phyloP scores from a whole-genome alignment of 2,329 filamentous ascomycete species.

The Paecilomyces sp. region DNA sequence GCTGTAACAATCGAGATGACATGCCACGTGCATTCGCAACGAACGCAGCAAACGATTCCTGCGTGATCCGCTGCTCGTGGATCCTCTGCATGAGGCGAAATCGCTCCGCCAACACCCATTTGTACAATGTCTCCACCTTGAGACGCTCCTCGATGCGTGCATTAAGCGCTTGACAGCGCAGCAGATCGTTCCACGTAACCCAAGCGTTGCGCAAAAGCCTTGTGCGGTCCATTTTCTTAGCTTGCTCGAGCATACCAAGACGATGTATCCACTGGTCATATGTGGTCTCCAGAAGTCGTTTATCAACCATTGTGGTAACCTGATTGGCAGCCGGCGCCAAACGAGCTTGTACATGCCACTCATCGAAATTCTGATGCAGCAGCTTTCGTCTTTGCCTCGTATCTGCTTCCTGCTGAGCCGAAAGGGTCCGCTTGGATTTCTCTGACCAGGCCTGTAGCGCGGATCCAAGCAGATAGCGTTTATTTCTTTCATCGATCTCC shows the following conservation, averaged over 20 bases:
- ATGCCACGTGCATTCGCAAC: conserved; percentile 30
- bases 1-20: conserved; percentile 28
- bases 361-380: conserved; percentile 29
- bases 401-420: conserved; percentile 23
- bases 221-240: conserved; percentile 43
- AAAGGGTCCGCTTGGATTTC: conserved; percentile 19
- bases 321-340: conserved; percentile 35
- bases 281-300: conserved; percentile 38
- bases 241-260: conserved; percentile 38
- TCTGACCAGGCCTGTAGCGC: conserved; percentile 29
- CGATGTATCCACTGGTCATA: conserved; percentile 46
- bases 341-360: conserved; percentile 37
- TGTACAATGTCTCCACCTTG: conserved; percentile 51
- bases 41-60: conserved; percentile 32
- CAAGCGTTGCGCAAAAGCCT: conserved; percentile 52
- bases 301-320: conserved; percentile 38
- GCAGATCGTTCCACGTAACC: conserved; percentile 55
- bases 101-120: conserved; percentile 51
- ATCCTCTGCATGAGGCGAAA: conserved; percentile 33
- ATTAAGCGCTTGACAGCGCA: conserved; percentile 47
- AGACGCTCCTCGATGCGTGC: conserved; percentile 50
- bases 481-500: conserved; percentile 28
- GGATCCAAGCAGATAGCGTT: conserved; percentile 17
- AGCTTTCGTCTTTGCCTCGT: conserved; percentile 22
- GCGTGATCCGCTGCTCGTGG: conserved; percentile 32